Conservation (phyloP, 169 alveolate species). For the Toxoplasma gondii region DNA sequence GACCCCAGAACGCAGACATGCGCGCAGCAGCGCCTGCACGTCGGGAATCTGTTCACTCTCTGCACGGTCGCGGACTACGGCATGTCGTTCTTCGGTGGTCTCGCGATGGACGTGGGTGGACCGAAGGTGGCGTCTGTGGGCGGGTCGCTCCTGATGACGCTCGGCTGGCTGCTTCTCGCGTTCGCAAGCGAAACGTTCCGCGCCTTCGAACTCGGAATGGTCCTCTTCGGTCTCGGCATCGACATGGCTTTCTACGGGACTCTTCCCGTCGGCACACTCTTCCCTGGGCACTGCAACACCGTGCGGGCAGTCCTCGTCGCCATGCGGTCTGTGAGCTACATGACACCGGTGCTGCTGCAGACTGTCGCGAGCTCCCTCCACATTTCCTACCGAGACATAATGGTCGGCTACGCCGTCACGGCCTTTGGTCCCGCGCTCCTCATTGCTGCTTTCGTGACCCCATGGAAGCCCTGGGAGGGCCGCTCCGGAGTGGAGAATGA, state of each 20-base stretch:
- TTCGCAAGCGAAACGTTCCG: constrained; percentile 1
- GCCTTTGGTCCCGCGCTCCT: constrained; percentile 16
- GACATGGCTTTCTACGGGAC: constrained; percentile 62
- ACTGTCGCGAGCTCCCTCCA: not conserved
- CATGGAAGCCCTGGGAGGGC: constrained; percentile 28
- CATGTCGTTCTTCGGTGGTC: constrained; percentile 55
- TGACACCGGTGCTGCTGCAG: constrained; percentile 37
- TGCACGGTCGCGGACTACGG: constrained; percentile 61
- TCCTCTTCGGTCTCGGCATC: constrained; percentile 45
- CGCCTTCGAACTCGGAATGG: not conserved
- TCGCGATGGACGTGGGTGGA: constrained; percentile 52
- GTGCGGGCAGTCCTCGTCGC: constrained; percentile 19
- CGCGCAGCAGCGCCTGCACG: constrained; percentile 42
- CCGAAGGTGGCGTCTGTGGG: constrained; percentile 46
- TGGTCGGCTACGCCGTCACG: not conserved
- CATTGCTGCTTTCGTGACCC: constrained; percentile 9
- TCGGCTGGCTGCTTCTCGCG: constrained; percentile 49
- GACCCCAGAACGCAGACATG: not conserved
- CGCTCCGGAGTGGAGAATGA: no score
- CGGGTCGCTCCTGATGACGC: constrained; percentile 34
- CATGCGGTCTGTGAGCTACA: constrained; percentile 34
- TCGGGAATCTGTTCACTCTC: constrained; percentile 45
- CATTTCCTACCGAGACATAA: not conserved
- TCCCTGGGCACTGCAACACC: constrained; percentile 22
- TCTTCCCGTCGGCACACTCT: constrained; percentile 20